Conservation (phyloP, 257 asterid genomes). For the Solanum bukasovii region DNA sequence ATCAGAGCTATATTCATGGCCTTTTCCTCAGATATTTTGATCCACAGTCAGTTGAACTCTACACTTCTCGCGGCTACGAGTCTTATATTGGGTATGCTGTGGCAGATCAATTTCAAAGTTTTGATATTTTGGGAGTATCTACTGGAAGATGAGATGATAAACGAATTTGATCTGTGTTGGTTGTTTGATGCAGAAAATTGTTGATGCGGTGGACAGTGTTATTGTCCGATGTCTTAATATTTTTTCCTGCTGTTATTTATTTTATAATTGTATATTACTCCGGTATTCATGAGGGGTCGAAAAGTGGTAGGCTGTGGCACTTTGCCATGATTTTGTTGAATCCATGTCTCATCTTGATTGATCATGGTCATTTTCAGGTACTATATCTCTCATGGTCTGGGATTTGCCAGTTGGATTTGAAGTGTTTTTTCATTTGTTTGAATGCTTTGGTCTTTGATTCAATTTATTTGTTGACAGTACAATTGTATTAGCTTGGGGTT, state of each 20-base stretch:
- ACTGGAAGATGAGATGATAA: neutral
- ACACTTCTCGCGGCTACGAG: slow-evolving; percentile 71
- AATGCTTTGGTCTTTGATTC: slow-evolving; percentile 1
- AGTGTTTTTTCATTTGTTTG: neutral
- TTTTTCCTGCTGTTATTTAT: slow-evolving; percentile 87
- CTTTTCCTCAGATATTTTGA: slow-evolving; percentile 45
- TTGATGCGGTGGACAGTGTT: slow-evolving; percentile 99
- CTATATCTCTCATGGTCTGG: neutral
- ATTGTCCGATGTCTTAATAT: slow-evolving; percentile 76
- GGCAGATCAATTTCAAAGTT: neutral
- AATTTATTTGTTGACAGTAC: slow-evolving; percentile 39
- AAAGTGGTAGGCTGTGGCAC: slow-evolving; percentile 55
- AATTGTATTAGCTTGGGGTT: slow-evolving; percentile 94
- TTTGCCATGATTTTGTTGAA: slow-evolving; percentile 65
- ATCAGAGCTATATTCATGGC: slow-evolving; percentile 85
- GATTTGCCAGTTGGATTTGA: neutral
- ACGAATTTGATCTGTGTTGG: slow-evolving; percentile 6
- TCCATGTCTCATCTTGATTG: slow-evolving; percentile 90
- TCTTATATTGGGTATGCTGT: slow-evolving; percentile 67
- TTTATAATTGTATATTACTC: slow-evolving; percentile 43
- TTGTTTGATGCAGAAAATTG: slow-evolving; percentile 67
- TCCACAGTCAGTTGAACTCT: slow-evolving; percentile 59
- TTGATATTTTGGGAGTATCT: neutral
- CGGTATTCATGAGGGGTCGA: slow-evolving; percentile 26
- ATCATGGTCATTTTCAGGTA: slow-evolving; percentile 98